Percentiles rank a stretch among this genome's conserved stretches.
phyloP scores from a whole-genome alignment of 306 rosid species.

The Casuarina equisetifolia region DNA sequence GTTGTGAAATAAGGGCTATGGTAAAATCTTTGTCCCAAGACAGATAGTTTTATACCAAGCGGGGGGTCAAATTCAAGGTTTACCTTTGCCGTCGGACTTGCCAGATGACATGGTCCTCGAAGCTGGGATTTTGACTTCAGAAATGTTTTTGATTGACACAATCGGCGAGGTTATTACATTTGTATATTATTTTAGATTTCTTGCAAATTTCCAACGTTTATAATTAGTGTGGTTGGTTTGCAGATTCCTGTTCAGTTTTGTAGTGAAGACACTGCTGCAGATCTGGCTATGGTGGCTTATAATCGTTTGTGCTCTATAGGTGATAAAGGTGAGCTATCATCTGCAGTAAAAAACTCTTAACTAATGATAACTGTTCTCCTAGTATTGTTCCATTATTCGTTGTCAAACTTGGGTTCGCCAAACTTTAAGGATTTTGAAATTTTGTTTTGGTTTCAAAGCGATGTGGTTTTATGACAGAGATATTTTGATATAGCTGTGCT shows the following conservation, averaged over 20 bases:
- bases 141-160: too few species aligned
- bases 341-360: not conserved
- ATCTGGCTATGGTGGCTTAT: constrained; percentile 81
- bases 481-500: not conserved
- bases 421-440: not conserved
- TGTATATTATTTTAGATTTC: too few species aligned
- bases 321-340: constrained; percentile 48
- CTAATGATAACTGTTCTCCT: not conserved
- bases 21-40: too few species aligned
- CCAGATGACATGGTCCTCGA: too few species aligned
- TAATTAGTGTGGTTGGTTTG: not conserved
- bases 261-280: constrained; percentile 63
- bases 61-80: too few species aligned
- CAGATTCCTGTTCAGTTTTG: constrained; percentile 80
- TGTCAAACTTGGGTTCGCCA: not conserved
- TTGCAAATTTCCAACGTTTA: too few species aligned
- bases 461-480: not conserved
- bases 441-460: not conserved
- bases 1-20: too few species aligned
- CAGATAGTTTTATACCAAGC: too few species aligned
- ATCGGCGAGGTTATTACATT: too few species aligned
- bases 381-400: not conserved
- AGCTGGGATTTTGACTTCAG: too few species aligned
- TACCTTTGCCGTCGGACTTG: too few species aligned
- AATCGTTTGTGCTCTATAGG: constrained; percentile 87